These are phyloP conservation scores for Hexamita inflata DNA, from an alignment of 208 protist genomes.

Conservation along the genomic window DNA sequence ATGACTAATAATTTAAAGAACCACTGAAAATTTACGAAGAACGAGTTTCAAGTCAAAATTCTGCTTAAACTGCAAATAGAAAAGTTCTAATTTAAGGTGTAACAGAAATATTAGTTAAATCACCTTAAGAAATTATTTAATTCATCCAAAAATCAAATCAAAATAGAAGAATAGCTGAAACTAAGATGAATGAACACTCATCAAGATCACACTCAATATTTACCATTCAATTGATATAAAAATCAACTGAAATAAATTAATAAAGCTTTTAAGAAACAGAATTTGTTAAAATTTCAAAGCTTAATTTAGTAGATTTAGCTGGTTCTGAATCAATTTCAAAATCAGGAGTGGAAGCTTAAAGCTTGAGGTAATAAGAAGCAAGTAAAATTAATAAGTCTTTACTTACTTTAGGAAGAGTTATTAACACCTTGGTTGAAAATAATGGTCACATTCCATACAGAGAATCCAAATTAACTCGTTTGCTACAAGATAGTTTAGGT, in stretches of 20 bases:
- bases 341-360: constrained; percentile 4
- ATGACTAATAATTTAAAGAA: neutral
- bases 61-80: neutral
- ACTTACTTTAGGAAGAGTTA: constrained; percentile 34
- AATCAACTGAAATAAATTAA: neutral
- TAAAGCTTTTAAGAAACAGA: neutral
- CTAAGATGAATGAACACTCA: constrained; percentile 33
- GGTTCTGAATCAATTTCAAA: constrained; percentile 34
- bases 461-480: constrained; percentile 40
- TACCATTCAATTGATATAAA: constrained; percentile 21
- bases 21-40: constrained; percentile 17
- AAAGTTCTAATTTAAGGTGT: constrained; percentile 5
- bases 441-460: constrained; percentile 41
- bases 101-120: constrained; percentile 5
- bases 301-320: constrained; percentile 41
- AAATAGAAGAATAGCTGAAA: constrained; percentile 30
- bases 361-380: constrained; percentile 31
- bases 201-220: constrained; percentile 39
- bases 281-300: neutral
- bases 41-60: neutral
- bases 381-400: constrained; percentile 38
- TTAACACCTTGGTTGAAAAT: constrained; percentile 29
- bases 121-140: constrained; percentile 13
- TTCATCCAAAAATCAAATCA: neutral
- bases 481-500: constrained; percentile 37